Conservation (phyloP, 148 eudicot species). For the Silene conica region DNA sequence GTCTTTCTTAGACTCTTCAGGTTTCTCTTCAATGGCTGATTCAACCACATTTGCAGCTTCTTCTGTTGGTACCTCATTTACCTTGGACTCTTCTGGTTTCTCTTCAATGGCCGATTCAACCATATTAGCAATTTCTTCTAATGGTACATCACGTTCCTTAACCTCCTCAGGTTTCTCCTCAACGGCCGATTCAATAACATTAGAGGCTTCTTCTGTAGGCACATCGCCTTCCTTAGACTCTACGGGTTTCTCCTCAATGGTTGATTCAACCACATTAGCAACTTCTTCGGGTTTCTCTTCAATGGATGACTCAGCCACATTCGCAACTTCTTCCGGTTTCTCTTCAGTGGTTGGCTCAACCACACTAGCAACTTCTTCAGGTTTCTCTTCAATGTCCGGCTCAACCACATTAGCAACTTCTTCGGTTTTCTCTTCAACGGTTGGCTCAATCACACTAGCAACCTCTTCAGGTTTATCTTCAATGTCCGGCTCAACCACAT, state of each 20-base stretch:
- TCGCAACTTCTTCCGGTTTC: not conserved
- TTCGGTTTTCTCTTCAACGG: not conserved
- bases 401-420: slow-evolving; percentile 13
- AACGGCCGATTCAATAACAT: slow-evolving; percentile 11
- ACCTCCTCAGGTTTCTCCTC: not conserved
- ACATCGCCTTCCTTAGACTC: not conserved
- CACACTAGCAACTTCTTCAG: not conserved
- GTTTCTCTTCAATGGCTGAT: slow-evolving; percentile 9
- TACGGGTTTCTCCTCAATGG: slow-evolving; percentile 5
- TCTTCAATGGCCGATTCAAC: slow-evolving; percentile 5
- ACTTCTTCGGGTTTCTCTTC: slow-evolving; percentile 13
- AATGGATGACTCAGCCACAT: slow-evolving; percentile 1
- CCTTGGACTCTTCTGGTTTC: not conserved
- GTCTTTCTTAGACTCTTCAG: slow-evolving; percentile 11
- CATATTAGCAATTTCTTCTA: not conserved
- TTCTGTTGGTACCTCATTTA: slow-evolving; percentile 3
- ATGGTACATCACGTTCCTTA: not conserved
- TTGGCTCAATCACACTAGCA: slow-evolving; percentile 4
- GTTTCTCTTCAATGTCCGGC: not conserved
- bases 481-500: slow-evolving; percentile 4
- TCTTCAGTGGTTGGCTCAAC: slow-evolving; percentile 8
- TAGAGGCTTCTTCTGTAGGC: slow-evolving; percentile 12
- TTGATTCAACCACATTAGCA: not conserved
- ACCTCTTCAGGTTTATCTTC: not conserved
- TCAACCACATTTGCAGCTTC: slow-evolving; percentile 9